phyloP scores from a whole-genome alignment of 179 eudicot species.

The Beta lomatogona region DNA sequence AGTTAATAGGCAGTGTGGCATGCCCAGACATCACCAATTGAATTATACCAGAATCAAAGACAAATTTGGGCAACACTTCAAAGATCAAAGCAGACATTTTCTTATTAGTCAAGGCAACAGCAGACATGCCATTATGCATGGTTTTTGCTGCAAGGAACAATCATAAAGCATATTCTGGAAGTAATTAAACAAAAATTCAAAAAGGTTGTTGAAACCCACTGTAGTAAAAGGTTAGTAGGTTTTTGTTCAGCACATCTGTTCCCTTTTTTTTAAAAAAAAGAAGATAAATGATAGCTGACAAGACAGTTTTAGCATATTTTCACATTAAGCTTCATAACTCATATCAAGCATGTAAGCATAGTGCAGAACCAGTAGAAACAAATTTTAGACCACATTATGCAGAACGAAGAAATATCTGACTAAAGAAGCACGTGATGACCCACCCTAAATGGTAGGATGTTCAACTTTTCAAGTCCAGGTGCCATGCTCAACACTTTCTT shows the following conservation, averaged over 20 bases:
- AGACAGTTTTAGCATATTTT: not conserved
- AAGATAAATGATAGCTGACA: not conserved
- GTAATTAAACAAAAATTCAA: not conserved
- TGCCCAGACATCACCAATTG: not conserved
- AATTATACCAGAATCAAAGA: not conserved
- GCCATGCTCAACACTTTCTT: constrained; percentile 97
- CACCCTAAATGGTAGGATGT: constrained; percentile 96
- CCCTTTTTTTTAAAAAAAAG: too few relatives aligned
- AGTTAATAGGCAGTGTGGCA: not conserved
- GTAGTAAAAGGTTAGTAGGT: not conserved
- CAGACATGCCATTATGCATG: constrained; percentile 15
- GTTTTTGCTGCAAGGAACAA: not conserved
- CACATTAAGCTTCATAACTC: not conserved
- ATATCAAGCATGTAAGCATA: constrained; percentile 1
- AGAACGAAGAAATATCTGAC: not conserved
- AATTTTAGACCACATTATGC: not conserved
- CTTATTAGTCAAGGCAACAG: not conserved
- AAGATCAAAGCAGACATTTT: not conserved
- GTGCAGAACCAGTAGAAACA: constrained; percentile 7
- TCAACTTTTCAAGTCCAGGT: constrained; percentile 86
- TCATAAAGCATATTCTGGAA: not conserved
- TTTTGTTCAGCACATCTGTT: not conserved
- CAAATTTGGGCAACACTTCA: not conserved
- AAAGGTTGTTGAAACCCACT: not conserved
- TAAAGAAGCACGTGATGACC: constrained; percentile 8